Evolutionary conservation across 192 early-diverging fungal species (phyloP), one percentile per base, ranked within the genome.

Genomic region (Kappamyces sp.): DNA sequence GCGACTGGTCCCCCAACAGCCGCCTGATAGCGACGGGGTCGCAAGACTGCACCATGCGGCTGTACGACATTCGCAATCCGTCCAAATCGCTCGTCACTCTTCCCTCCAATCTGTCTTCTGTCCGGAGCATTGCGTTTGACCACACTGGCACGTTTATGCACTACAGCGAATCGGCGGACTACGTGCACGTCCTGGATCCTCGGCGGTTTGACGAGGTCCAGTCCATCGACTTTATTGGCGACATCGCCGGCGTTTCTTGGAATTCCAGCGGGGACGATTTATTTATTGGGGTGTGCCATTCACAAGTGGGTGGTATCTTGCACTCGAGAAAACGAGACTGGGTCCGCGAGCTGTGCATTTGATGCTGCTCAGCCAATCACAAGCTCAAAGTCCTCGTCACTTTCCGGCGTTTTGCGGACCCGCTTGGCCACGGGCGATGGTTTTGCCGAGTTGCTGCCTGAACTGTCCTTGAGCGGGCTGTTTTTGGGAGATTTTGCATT

Each of bases 141-240:
- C 68, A 74, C 42, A 73, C 81, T 57, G 81, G 80, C 15, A 31
- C 57, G 9, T 70, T 76, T 46, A 63, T 87, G 29, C 74, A 70
- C 5, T 71, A 74, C 35, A 76, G 84, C 9, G 85, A 87, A 49
- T 71, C 81, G 6, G 73, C 72, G 57, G 84, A 87, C 50, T 87
- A 77, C 70, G 80, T 87, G n/a, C 83, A 86, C 50, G 48, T 87
- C 37, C 64, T 75, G 40, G 81, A 84, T 52, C 4, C 36, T n/a
- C 8, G 33, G 6, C 15, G 4, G 42, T 33, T 7, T 15, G 46
- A 40, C 33, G 45, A 7, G 8, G 37, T 14, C 36, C 86, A 87
- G 68, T 68, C 78, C 2, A 68, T 87, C 45, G 86, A 87, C 61
- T 77, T 87, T 53, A 86, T 86, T 73, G 86, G 86, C 6, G 84